Evolutionary conservation across 1,139 yeast genomes (phyloP), one percentile per base, ranked within the genome.

Genomic region (Starmera stellimalicola): DNA sequence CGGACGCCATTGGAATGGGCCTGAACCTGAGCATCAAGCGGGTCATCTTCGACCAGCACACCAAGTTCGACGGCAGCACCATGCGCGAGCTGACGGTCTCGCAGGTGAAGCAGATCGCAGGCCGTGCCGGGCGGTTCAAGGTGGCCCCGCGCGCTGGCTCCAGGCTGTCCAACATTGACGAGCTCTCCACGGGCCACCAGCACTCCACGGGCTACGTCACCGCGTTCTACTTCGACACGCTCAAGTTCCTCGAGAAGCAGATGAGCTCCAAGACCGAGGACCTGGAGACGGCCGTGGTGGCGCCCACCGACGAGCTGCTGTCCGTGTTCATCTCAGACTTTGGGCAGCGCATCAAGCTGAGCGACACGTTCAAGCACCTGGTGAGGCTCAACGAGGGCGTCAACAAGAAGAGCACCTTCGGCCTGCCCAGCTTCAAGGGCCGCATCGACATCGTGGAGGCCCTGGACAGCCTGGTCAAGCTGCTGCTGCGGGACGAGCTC

Each of bases 1-100:
- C 96, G 1, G 98, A 91, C 61, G 99, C 99, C 0, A 76, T 91
- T 38, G 98, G 98, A 3, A 91, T 91, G 97, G 99, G 99, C 0
- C 65, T 91, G 34, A 91, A 91, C 50, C 64, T 91, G 48, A 78
- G 81, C 18, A 87, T 91, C 43, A 75, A 77, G 40, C 62, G 98
- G 37, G 72, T 91, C 12, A 70, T 91, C 2, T 88, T 91, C 49
- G 72, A 80, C 19, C 68, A 78, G 1, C 63, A 72, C 17, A 56
- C 55, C 33, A 93, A 91, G 55, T 91, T 70, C 47, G 74, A 87
- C 51, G 97, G 97, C 4, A 52, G 51, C 14, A 60, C 57, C 16
- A 57, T 65, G 42, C 58, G 59, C 4, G 56, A 57, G 2, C 56
- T 88, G 27, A 63, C 80, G 0, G 61, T 70, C 4, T 78, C 94